Evolutionary conservation across 345 rosid genomes (phyloP).

Genomic region (Crucihimalaya himalaica): DNA sequence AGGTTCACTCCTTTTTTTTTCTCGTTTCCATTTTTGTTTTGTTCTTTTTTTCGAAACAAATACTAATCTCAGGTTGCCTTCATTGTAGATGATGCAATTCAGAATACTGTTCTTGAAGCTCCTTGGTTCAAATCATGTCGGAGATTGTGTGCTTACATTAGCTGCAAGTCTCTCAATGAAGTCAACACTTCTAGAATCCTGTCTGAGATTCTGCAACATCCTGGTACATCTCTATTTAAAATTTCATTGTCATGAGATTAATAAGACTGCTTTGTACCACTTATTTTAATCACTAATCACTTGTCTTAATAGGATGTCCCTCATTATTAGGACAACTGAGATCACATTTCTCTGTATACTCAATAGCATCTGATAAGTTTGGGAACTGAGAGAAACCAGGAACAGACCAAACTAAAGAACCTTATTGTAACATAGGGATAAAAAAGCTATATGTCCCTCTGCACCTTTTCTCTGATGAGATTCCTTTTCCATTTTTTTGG

Average conservation of each 20-base stretch:
- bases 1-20: conserved; percentile 36
- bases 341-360: not conserved
- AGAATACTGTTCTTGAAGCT: conserved; percentile 66
- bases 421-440: not conserved
- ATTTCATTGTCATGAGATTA: not conserved
- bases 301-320: not conserved
- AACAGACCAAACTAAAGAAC: not conserved
- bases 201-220: conserved; percentile 52
- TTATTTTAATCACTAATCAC: not conserved
- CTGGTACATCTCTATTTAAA: conserved; percentile 32
- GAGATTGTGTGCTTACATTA: conserved; percentile 84
- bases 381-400: not conserved
- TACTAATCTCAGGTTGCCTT: not conserved
- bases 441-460: not conserved
- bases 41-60: not conserved
- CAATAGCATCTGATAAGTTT: not conserved
- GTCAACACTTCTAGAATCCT: conserved; percentile 74
- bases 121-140: conserved; percentile 80
- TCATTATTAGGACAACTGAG: not conserved
- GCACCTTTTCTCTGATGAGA: not conserved
- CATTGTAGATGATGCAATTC: conserved; percentile 66
- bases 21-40: not conserved
- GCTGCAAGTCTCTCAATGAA: conserved; percentile 79
- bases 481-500: not conserved
- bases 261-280: not conserved